These are phyloP conservation scores for Globisporangium mamillatum DNA, from an alignment of 352 stramenopile genomes.

Conservation along the genomic window DNA sequence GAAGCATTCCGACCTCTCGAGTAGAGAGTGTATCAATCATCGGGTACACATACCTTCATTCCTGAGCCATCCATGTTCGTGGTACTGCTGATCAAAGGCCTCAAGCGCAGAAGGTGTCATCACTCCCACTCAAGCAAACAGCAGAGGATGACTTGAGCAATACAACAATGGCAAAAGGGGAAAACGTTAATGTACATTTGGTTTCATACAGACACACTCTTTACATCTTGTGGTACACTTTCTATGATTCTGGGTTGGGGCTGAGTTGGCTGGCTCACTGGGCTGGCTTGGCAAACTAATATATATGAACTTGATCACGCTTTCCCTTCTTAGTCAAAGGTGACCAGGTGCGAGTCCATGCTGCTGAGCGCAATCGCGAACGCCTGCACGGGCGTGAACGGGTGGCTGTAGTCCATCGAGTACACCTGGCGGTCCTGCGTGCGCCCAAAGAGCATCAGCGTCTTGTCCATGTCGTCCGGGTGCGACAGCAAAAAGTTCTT, in stretches of 20 bases:
- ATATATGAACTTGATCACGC: not conserved
- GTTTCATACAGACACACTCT: constrained; percentile 41
- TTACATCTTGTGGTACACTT: constrained; percentile 13
- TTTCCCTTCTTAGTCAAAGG: constrained; percentile 59
- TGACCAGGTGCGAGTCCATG: constrained; percentile 87
- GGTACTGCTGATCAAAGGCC: too few relatives aligned
- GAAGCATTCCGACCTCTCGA: not conserved
- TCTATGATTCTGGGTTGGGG: not conserved
- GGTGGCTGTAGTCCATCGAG: constrained; percentile 86
- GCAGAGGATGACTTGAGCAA: too few relatives aligned
- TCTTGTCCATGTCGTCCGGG: constrained; percentile 85
- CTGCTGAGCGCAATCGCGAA: constrained; percentile 86
- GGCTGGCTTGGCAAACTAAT: not conserved
- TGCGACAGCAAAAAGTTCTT: constrained; percentile 88
- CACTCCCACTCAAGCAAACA: not conserved
- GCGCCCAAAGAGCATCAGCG: constrained; percentile 82
- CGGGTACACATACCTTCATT: too few relatives aligned
- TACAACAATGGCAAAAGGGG: too few relatives aligned
- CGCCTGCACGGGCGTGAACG: constrained; percentile 81
- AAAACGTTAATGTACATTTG: constrained; percentile 27
- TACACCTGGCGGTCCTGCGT: constrained; percentile 87
- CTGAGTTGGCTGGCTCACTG: not conserved
- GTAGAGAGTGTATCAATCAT: too few relatives aligned
- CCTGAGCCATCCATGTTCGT: too few relatives aligned
- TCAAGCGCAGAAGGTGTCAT: too few relatives aligned